These are phyloP conservation scores for Lactarius akahatsu DNA, from an alignment of 768 basidiomycete species.

Conservation along the genomic window DNA sequence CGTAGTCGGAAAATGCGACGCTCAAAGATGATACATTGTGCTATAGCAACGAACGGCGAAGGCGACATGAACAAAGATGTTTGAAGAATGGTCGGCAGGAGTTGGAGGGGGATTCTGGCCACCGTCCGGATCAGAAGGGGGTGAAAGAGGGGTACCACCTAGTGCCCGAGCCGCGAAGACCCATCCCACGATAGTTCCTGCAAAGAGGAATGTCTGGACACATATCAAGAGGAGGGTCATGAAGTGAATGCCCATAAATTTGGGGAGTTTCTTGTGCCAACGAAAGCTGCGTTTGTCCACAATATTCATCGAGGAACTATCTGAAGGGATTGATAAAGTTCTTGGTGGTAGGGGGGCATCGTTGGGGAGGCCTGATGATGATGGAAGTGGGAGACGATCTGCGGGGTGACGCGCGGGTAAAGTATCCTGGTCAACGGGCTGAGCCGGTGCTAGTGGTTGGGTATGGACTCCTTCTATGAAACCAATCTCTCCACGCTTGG, in stretches of 20 bases:
- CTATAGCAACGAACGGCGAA: constrained; percentile 56
- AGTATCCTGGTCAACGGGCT: constrained; percentile 8
- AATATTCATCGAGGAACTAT: constrained; percentile 33
- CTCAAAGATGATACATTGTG: constrained; percentile 61
- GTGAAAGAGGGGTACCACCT: constrained; percentile 22
- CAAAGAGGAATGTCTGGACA: constrained; percentile 42
- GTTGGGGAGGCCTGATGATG: background rate
- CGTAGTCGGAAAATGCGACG: constrained; percentile 63
- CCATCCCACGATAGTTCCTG: constrained; percentile 57
- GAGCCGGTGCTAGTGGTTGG: constrained; percentile 22
- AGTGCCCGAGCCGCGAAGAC: constrained; percentile 39
- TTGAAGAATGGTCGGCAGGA: constrained; percentile 24
- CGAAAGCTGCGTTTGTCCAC: constrained; percentile 39
- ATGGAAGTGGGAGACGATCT: constrained; percentile 36
- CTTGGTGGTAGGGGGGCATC: background rate
- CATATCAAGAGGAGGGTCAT: constrained; percentile 45
- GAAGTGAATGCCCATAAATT: constrained; percentile 46
- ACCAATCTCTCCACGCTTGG: constrained; percentile 66
- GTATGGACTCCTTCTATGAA: constrained; percentile 47
- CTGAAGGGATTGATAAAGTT: constrained; percentile 2
- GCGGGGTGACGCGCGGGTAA: constrained; percentile 53
- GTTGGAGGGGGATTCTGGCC: background rate
- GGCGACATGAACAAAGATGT: constrained; percentile 61
- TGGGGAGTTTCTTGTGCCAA: constrained; percentile 40
- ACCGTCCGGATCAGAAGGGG: too few species aligned